Evolutionary conservation across 2,329 filamentous ascomycete genomes (phyloP), one percentile per base, ranked within the genome.

Genomic region (Fusarium tjaetaba): DNA sequence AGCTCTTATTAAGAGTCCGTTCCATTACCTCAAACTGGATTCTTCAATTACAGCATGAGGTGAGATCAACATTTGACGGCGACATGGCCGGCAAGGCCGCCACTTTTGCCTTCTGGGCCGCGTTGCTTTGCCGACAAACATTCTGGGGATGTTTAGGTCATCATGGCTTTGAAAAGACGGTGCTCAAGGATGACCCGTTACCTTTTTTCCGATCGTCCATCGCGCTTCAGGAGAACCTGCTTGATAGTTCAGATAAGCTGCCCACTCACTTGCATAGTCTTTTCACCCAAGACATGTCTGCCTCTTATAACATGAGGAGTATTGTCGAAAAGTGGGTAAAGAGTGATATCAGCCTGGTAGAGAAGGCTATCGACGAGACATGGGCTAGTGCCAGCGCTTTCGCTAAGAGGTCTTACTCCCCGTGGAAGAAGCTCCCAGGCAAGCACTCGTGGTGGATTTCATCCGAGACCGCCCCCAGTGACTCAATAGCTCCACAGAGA

Each of bases 91-190:
- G 81, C 24, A 83, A 73, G 28, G 45, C 63, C 26, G 65, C 77
- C 1, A 57, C 26, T 0, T 90, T 88, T 68, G 84, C 84, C 0
- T 83, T 92, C 1, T 86, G 85, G 79, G 86, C 89, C 0, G 86
- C 90, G 0, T 68, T 93, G 1, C 80, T 92, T 1, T 92, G 89
- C 57, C 83, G 84, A 13, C 79, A 79, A 22, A 85, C 83, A 1
- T 85, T 82, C 39, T 63, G 58, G 58, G 58, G 34, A 0, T 46
- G 48, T 24, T 36, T 15, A 5, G 48, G 48, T 2, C 65, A 71
- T 51, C 36, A 24, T 2, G 11, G 34, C 0, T 5, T 28, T 13
- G 11, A n/a, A 9, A 7, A 1, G 8, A 22, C 16, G 1, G 0
- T n/a, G 20, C 18, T 36, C 15, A 13, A 41, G 0, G 45, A 69